These are phyloP conservation scores for Pezizomycotina sp. DNA, from an alignment of 2,329 filamentous ascomycete genomes.

Conservation along the genomic window DNA sequence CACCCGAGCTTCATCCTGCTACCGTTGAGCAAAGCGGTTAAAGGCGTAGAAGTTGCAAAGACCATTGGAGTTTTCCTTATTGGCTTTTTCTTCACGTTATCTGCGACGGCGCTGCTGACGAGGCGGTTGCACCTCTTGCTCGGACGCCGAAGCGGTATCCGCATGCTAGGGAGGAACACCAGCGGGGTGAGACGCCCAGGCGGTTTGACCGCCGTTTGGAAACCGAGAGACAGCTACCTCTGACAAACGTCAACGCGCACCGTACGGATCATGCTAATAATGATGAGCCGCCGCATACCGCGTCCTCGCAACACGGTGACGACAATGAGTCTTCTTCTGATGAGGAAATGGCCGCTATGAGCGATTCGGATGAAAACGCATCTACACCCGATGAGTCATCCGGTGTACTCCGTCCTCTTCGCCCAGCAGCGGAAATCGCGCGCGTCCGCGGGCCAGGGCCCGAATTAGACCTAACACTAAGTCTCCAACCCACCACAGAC, in stretches of 20 bases:
- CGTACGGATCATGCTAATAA: too few species aligned
- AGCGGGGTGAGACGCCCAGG: too few species aligned
- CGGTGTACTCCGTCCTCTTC: constrained; percentile 8
- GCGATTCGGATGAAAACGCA: too few species aligned
- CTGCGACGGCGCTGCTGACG: constrained; percentile 39
- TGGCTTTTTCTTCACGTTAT: constrained; percentile 39
- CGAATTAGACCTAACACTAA: constrained; percentile 1
- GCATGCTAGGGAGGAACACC: too few species aligned
- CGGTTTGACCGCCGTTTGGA: too few species aligned
- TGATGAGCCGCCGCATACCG: too few species aligned
- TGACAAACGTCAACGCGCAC: too few species aligned
- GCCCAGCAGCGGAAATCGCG: constrained; percentile 15
- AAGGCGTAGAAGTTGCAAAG: constrained; percentile 40
- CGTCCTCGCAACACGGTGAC: too few species aligned
- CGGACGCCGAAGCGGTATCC: constrained; percentile 38
- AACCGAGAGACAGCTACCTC: too few species aligned
- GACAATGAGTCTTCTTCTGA: too few species aligned
- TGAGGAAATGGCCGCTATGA: too few species aligned
- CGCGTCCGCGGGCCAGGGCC: constrained; percentile 18
- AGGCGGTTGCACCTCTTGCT: constrained; percentile 38
- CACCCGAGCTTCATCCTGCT: constrained; percentile 44
- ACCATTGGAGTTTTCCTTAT: constrained; percentile 43
- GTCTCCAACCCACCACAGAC: background rate
- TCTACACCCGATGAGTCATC: too few species aligned
- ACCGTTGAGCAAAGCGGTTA: constrained; percentile 40